Evolutionary conservation across 106 monocot species (phyloP).

Genomic region (Phalaenopsis aphrodite): DNA sequence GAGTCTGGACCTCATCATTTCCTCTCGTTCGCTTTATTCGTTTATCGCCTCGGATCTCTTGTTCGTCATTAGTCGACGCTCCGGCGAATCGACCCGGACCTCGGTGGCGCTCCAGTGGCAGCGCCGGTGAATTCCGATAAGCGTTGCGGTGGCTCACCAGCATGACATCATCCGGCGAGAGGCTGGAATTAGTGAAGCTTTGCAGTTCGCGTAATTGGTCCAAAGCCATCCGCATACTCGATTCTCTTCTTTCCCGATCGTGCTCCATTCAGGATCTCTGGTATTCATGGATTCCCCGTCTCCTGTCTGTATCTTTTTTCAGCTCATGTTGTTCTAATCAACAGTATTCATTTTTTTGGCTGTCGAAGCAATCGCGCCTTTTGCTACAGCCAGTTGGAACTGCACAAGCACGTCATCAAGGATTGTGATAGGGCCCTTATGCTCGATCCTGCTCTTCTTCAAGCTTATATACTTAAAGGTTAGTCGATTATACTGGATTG

Average conservation of each 20-base stretch:
- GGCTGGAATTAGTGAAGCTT: conserved; percentile 73
- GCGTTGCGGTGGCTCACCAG: not conserved
- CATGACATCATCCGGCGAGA: conserved; percentile 37
- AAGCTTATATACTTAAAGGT: conserved; percentile 94
- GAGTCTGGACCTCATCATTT: not conserved
- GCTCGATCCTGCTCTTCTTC: conserved; percentile 52
- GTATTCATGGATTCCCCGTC: conserved; percentile 17
- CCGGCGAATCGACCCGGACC: not conserved
- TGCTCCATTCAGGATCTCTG: conserved; percentile 69
- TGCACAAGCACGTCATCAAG: conserved; percentile 93
- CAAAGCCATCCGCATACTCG: conserved; percentile 90
- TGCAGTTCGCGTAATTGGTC: conserved; percentile 86
- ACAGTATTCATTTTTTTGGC: not conserved
- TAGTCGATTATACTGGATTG: not conserved
- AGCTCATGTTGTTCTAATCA: not conserved
- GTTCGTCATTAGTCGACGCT: not conserved
- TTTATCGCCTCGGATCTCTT: not conserved
- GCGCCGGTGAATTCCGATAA: not conserved
- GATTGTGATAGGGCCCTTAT: conserved; percentile 86
- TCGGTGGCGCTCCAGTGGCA: not conserved
- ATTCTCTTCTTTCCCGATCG: conserved; percentile 54
- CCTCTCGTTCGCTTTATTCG: not conserved
- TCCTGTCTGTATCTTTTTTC: not conserved
- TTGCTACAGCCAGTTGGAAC: conserved; percentile 85
- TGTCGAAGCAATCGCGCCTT: conserved; percentile 80